A percentile compares a stretch with the other conserved stretches of the same genome.
These are phyloP conservation scores for Telopea speciosissima DNA, from an alignment of 177 flowering plant genomes.

Conservation along the genomic window DNA sequence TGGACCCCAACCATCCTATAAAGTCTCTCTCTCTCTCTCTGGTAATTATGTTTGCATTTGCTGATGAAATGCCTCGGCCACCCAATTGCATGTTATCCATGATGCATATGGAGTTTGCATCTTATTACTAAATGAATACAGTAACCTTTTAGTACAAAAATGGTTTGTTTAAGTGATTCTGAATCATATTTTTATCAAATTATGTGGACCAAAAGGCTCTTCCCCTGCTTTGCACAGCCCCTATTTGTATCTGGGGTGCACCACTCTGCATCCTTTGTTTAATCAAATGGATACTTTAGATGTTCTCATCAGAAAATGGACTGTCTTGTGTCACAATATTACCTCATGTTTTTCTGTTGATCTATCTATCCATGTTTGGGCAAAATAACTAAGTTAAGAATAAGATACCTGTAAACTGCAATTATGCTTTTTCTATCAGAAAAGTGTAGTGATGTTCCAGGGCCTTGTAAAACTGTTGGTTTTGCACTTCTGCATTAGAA, in stretches of 20 bases:
- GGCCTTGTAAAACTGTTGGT: background rate
- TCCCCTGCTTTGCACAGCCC: background rate
- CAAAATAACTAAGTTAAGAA: background rate
- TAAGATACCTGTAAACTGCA: background rate
- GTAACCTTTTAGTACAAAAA: no score
- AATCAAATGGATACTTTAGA: background rate
- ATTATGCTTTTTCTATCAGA: background rate
- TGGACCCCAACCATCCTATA: no score
- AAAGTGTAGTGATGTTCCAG: background rate
- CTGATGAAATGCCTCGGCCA: no score
- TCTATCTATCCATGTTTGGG: background rate
- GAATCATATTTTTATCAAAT: background rate
- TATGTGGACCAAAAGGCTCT: background rate
- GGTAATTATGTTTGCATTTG: no score
- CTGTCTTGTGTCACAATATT: background rate
- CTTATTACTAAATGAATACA: background rate
- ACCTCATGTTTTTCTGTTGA: background rate
- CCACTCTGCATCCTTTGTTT: background rate
- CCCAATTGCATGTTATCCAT: background rate
- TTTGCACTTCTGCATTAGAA: background rate
- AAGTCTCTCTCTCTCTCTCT: no score
- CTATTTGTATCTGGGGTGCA: background rate
- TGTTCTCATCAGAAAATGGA: background rate
- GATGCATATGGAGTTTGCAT: background rate
- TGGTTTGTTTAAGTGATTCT: no score